phyloP scores from a whole-genome alignment of 2,329 filamentous ascomycete species.

The Pseudogymnoascus pannorum region DNA sequence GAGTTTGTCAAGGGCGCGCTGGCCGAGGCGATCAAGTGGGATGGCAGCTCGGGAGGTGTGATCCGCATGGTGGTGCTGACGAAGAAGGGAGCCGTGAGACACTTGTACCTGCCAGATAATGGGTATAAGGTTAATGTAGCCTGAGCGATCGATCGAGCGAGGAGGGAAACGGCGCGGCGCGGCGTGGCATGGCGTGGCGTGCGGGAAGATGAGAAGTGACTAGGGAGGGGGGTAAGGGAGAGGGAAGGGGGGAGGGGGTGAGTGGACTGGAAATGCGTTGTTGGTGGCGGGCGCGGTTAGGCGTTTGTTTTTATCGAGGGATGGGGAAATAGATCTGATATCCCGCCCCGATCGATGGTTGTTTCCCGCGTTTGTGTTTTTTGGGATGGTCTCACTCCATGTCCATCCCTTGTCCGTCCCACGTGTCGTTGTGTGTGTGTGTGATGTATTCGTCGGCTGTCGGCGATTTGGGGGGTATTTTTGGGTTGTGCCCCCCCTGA shows the following conservation, averaged over 20 bases:
- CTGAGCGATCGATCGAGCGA: neutral
- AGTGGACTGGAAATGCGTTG: neutral
- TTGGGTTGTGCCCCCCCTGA: no score
- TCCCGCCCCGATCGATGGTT: neutral
- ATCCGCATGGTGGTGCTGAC: constrained; percentile 97
- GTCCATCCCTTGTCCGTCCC: neutral
- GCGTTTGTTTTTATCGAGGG: neutral
- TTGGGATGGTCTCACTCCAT: neutral
- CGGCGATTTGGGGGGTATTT: neutral
- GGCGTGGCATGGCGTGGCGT: neutral
- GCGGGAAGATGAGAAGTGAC: neutral
- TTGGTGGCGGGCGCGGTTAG: neutral
- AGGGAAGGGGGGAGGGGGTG: neutral
- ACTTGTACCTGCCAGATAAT: constrained; percentile 91
- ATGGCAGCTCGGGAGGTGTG: constrained; percentile 95
- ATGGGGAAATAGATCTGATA: constrained; percentile 7
- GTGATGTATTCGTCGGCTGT: neutral
- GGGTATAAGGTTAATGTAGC: constrained; percentile 48
- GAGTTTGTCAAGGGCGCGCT: constrained; percentile 88
- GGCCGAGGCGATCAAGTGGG: constrained; percentile 97
- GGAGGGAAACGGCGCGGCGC: neutral
- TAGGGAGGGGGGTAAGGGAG: neutral
- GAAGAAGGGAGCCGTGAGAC: constrained; percentile 78
- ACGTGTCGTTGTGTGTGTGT: neutral
- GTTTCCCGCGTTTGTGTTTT: neutral